phyloP scores from a whole-genome alignment of 2,329 filamentous ascomycete species.

The Fusarium virguliforme region DNA sequence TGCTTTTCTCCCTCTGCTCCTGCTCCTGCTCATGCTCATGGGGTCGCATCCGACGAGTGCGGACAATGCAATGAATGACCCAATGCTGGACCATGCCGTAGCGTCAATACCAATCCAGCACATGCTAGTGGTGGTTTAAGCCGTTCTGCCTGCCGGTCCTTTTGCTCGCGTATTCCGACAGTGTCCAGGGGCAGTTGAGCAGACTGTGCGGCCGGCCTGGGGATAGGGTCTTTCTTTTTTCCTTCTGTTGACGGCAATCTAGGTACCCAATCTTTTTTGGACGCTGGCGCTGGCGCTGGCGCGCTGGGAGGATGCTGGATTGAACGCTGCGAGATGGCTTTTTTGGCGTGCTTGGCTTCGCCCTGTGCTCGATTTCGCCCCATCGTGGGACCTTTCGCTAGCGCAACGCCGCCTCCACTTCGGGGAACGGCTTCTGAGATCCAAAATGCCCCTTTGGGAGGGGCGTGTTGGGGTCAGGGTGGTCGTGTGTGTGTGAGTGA shows the following conservation, averaged over 20 bases:
- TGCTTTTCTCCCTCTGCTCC: neutral
- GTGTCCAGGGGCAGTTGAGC: constrained; percentile 20
- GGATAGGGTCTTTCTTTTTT: constrained; percentile 1
- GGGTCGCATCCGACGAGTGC: constrained; percentile 43
- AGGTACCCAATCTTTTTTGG: neutral
- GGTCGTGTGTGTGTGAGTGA: constrained; percentile 13
- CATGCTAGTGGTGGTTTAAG: constrained; percentile 28
- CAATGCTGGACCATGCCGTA: constrained; percentile 21
- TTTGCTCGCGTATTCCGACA: constrained; percentile 31
- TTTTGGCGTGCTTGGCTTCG: constrained; percentile 41
- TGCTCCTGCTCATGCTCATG: constrained; percentile 22
- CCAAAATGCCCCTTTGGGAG: constrained; percentile 28
- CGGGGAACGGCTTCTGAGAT: constrained; percentile 39
- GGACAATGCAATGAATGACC: constrained; percentile 34
- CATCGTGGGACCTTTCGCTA: constrained; percentile 38
- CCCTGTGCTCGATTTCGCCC: constrained; percentile 32
- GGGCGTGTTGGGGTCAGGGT: constrained; percentile 11
- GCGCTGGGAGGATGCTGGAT: constrained; percentile 21
- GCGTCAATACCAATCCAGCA: constrained; percentile 31
- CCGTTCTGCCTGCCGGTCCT: constrained; percentile 29
- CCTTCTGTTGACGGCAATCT: neutral
- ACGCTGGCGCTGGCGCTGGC: constrained; percentile 8
- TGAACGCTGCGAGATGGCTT: constrained; percentile 32
- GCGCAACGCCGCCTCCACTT: constrained; percentile 45
- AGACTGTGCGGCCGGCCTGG: constrained; percentile 24